Percentiles rank a stretch among this genome's conserved stretches.
These are phyloP conservation scores for Trichosporon inkin DNA, from an alignment of 1,284 basidiomycete species.

Conservation along the genomic window DNA sequence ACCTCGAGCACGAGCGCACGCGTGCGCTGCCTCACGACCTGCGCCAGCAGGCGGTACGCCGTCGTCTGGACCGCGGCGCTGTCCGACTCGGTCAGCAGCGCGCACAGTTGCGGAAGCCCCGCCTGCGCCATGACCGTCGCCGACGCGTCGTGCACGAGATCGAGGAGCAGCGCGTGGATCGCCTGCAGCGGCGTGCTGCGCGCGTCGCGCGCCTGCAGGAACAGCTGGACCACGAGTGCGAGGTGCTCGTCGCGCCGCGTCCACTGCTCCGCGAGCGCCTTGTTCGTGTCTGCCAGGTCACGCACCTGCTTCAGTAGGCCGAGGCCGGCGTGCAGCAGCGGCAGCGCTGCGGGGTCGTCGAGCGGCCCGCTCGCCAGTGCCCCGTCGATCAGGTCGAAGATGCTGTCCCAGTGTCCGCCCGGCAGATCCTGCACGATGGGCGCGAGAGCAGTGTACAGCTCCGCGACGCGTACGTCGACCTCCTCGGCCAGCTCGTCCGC, in stretches of 20 bases:
- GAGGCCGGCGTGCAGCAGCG: conserved; percentile 65
- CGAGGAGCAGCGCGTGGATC: conserved; percentile 64
- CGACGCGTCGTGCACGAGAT: conserved; percentile 65
- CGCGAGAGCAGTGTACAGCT: conserved; percentile 70
- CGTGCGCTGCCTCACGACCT: conserved; percentile 38
- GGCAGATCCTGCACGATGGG: conserved; percentile 83
- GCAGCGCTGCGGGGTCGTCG: conserved; percentile 59
- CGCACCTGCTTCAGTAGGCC: conserved; percentile 65
- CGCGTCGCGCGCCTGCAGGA: conserved; percentile 47
- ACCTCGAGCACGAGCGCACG: conserved; percentile 69
- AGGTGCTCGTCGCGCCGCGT: conserved; percentile 55
- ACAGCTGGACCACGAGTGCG: conserved; percentile 29
- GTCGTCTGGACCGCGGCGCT: conserved; percentile 37
- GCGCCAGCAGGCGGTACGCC: conserved; percentile 39
- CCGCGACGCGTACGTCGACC: conserved; percentile 69
- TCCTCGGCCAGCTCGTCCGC: conserved; percentile 61
- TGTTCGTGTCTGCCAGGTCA: conserved; percentile 69
- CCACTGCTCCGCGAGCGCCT: conserved; percentile 59
- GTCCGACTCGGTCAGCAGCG: conserved; percentile 34
- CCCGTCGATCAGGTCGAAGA: conserved; percentile 83
- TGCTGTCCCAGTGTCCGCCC: conserved; percentile 86
- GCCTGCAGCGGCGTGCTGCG: conserved; percentile 61
- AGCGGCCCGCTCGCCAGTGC: conserved; percentile 76
- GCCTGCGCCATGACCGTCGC: conserved; percentile 61
- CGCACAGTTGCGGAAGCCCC: conserved; percentile 57